Evolutionary conservation across 805 yeast genomes (phyloP), one percentile per base, ranked within the genome.

Genomic region (Cyberlindnera sargentensis): DNA sequence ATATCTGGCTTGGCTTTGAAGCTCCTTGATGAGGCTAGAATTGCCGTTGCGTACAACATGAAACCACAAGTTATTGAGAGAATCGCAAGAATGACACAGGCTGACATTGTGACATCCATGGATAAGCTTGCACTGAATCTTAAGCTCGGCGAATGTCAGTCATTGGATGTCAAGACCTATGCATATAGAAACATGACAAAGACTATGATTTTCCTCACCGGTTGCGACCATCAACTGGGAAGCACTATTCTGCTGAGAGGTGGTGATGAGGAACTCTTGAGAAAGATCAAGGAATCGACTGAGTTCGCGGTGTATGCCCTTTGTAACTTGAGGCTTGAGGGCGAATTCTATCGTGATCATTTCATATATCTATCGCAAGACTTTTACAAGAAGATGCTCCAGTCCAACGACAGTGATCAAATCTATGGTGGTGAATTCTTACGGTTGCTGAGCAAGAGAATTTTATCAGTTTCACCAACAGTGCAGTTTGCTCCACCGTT

Each of bases 171-270:
- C 8, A 76, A 77, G 49, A 75, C 84, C 3, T 91, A 68, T 57
- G 67, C 79, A 3, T 75, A 69, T 56, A 73, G 76, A 4, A 71
- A 77, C 44, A 46, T 68, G 1, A 68, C 79, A 11, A 84, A 88
- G 57, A 79, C 95, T 0, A 86, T 82, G 56, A 72, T 88, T n/a
- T 84, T 77, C 51, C 74, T 93, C 43, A 75, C 81, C 1, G 98
- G 96, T 0, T 80, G 90, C 49, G 80, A 81, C 32, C 69, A 73
- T 8, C 76, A 75, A 34, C 63, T 82, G 0, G 99, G 99, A 0
- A 82, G 90, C 33, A 89, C 98, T 0, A 75, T 91, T n/a, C 68
- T 86, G 10, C 61, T 93, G n/a, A 68, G 98, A 43, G 99, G 98
- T 2, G 83, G 79, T 1, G 73, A 75, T 50, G 77, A 73, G 40